These are phyloP conservation scores for Ceratobasidium sp. DNA, from an alignment of 1,284 basidiomycete genomes.

Conservation along the genomic window DNA sequence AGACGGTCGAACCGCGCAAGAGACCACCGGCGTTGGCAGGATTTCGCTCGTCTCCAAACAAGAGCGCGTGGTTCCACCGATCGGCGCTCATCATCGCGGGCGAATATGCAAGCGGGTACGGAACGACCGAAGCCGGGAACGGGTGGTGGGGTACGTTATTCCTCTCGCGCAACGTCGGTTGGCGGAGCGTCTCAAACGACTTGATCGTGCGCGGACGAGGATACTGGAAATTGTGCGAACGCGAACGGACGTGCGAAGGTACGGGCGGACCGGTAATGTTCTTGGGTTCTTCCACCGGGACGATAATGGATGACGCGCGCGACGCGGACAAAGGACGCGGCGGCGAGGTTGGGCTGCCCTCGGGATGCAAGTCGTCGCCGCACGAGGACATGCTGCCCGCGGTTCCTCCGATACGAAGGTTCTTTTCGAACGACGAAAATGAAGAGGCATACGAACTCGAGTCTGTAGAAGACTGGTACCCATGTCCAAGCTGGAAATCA, in stretches of 20 bases:
- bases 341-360: not conserved
- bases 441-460: constrained; percentile 36
- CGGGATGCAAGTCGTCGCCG: not conserved
- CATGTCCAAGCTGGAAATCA: constrained; percentile 27
- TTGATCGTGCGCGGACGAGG: constrained; percentile 10
- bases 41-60: constrained; percentile 36
- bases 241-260: constrained; percentile 8
- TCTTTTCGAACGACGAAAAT: constrained; percentile 29
- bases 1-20: constrained; percentile 34
- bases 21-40: constrained; percentile 20
- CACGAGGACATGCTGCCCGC: constrained; percentile 15
- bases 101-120: constrained; percentile 30
- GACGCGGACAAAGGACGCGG: constrained; percentile 4
- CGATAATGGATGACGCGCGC: not conserved
- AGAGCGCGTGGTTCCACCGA: constrained; percentile 33
- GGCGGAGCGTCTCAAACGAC: constrained; percentile 12
- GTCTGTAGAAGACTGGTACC: constrained; percentile 35
- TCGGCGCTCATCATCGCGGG: constrained; percentile 31
- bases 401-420: constrained; percentile 14
- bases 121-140: not conserved
- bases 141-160: constrained; percentile 32
- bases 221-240: constrained; percentile 28
- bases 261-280: constrained; percentile 3
- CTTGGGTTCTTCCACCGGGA: not conserved
- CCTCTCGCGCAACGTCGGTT: constrained; percentile 23